A percentile compares a stretch with the other conserved stretches of the same genome.
phyloP scores from a whole-genome alignment of 495 filamentous ascomycete genomes.

The Halenospora varia region DNA sequence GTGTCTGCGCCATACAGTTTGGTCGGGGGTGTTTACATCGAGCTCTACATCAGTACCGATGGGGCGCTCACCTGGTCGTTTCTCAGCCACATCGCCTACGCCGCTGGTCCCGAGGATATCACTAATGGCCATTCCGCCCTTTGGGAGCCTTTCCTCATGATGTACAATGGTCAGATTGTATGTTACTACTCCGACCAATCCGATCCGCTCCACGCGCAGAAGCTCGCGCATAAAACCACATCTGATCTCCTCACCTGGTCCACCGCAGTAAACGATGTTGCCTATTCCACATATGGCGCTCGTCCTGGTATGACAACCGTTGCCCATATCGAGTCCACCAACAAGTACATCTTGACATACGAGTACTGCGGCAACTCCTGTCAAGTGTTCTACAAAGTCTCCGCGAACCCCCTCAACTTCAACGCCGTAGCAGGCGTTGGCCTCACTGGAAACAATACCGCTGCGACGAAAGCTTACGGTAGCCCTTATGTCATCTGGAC shows the following conservation, averaged over 20 bases:
- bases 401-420: not conserved
- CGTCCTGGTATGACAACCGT: conserved; percentile 61
- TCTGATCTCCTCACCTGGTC: conserved; percentile 53
- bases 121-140: conserved; percentile 58
- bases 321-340: not conserved
- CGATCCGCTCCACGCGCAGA: conserved; percentile 59
- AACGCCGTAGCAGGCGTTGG: not conserved
- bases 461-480: not conserved
- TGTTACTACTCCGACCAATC: conserved; percentile 67
- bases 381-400: not conserved
- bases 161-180: conserved; percentile 49
- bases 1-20: not conserved
- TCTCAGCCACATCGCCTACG: conserved; percentile 51
- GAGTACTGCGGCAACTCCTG: not conserved
- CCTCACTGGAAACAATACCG: not conserved
- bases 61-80: conserved; percentile 57
- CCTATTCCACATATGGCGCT: conserved; percentile 48
- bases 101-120: conserved; percentile 47
- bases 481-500: not conserved
- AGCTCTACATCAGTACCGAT: conserved; percentile 59
- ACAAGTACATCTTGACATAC: not conserved
- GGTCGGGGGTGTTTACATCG: conserved; percentile 57
- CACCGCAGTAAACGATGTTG: conserved; percentile 53
- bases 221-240: conserved; percentile 56
- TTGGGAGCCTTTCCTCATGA: conserved; percentile 65